Conservation (phyloP, 768 basidiomycete species). For the Hericium rajendrae region DNA sequence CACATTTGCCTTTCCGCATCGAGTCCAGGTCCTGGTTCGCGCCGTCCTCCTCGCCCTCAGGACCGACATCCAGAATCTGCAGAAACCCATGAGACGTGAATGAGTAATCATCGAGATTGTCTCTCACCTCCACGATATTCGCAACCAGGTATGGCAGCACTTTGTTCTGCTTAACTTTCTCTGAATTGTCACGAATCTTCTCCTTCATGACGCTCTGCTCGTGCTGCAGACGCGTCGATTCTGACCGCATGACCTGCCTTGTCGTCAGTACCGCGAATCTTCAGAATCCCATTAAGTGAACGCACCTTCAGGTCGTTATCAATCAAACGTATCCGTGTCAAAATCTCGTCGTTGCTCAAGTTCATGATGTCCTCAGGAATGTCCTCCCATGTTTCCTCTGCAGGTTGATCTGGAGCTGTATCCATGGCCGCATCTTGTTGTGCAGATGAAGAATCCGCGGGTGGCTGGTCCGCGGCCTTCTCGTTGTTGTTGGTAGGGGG, state of each 20-base stretch:
- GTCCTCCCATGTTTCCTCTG: slow-evolving; percentile 82
- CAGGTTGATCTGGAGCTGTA: slow-evolving; percentile 56
- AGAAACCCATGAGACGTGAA: background rate
- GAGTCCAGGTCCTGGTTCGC: slow-evolving; percentile 93
- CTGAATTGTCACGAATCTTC: slow-evolving; percentile 95
- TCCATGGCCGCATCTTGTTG: slow-evolving; percentile 49
- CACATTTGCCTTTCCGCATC: slow-evolving; percentile 96
- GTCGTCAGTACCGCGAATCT: background rate
- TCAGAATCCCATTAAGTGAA: background rate
- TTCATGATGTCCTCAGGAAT: slow-evolving; percentile 82
- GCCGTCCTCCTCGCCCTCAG: slow-evolving; percentile 88
- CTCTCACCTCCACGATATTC: slow-evolving; percentile 88
- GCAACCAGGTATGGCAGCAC: slow-evolving; percentile 96
- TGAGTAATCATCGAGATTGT: background rate
- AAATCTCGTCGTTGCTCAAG: slow-evolving; percentile 76
- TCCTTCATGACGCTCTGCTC: slow-evolving; percentile 96
- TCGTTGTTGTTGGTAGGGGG: slow-evolving; percentile 25
- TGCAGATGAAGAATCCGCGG: slow-evolving; percentile 23
- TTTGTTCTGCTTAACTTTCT: slow-evolving; percentile 99
- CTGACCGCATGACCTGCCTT: slow-evolving; percentile 91
- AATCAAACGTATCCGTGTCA: slow-evolving; percentile 83
- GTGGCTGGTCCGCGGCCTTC: slow-evolving; percentile 30
- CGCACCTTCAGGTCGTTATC: slow-evolving; percentile 93
- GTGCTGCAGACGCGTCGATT: slow-evolving; percentile 83
- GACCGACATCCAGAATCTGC: slow-evolving; percentile 90